A percentile compares a stretch with the other conserved stretches of the same genome.
Conservation (phyloP, 2,329 filamentous ascomycete genomes). For the Lanzia echinophila region DNA sequence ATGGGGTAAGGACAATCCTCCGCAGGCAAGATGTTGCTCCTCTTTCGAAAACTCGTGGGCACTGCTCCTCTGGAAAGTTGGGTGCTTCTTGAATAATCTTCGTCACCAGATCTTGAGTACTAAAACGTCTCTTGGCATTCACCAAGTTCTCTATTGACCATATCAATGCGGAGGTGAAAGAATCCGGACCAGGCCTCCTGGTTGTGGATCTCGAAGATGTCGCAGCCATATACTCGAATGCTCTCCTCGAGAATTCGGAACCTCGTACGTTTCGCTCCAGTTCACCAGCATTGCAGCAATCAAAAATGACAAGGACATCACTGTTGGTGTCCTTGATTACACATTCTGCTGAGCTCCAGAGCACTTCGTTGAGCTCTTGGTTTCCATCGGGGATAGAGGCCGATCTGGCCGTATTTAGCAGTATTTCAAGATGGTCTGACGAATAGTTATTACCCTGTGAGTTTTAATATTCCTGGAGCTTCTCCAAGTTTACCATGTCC, state of each 20-base stretch:
- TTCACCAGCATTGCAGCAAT: constrained; percentile 18
- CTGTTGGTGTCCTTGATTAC: constrained; percentile 2
- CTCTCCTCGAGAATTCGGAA: background rate
- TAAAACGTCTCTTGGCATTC: background rate
- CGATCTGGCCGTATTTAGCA: background rate
- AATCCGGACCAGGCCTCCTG: constrained; percentile 3
- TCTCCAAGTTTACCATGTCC: constrained; percentile 1
- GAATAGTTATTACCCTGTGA: background rate
- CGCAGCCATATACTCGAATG: constrained; percentile 18
- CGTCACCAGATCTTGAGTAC: background rate
- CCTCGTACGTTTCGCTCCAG: constrained; percentile 4
- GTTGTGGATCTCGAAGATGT: constrained; percentile 11
- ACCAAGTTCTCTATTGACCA: constrained; percentile 3
- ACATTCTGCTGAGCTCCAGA: background rate
- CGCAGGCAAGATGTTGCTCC: background rate
- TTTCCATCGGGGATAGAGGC: background rate
- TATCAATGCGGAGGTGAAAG: background rate
- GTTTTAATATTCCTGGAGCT: background rate
- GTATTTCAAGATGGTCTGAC: too few relatives aligned
- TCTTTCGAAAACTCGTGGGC: background rate
- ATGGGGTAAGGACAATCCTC: constrained; percentile 1
- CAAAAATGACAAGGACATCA: constrained; percentile 18
- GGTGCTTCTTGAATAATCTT: constrained; percentile 9
- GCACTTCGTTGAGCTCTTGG: background rate
- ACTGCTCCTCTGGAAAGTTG: constrained; percentile 11